Conservation (phyloP, 2,329 filamentous ascomycete species). For the Colletotrichum sublineola region DNA sequence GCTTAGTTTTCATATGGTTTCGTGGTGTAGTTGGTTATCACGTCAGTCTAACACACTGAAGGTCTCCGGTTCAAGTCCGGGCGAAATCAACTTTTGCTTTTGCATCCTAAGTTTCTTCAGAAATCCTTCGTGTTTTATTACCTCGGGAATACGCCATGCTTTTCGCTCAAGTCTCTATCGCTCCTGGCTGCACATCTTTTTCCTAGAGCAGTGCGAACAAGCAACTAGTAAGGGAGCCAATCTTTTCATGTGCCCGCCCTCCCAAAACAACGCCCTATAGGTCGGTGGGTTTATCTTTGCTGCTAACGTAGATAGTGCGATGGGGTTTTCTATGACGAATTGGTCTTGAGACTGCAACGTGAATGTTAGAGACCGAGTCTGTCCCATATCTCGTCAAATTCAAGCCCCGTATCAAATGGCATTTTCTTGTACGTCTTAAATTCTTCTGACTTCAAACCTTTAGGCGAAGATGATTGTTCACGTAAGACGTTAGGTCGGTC, state of each 20-base stretch:
- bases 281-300: neutral
- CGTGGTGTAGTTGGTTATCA: constrained; percentile 60
- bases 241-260: neutral
- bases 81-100: constrained; percentile 20
- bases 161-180: too few relatives aligned
- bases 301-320: neutral
- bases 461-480: too few relatives aligned
- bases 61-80: constrained; percentile 34
- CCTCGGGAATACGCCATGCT: too few relatives aligned
- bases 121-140: neutral
- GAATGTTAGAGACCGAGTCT: neutral
- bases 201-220: too few relatives aligned
- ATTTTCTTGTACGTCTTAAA: too few relatives aligned
- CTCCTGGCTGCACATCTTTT: too few relatives aligned
- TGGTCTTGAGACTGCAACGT: neutral
- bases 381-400: neutral
- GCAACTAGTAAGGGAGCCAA: neutral
- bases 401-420: neutral
- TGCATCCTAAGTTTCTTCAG: too few relatives aligned
- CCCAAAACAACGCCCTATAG: neutral
- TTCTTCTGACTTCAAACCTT: neutral
- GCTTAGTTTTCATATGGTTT: neutral
- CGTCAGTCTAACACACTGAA: constrained; percentile 58
- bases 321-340: neutral
- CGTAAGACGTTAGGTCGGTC: neutral